phyloP scores from a whole-genome alignment of 257 asterid genomes.

The Verbascum thapsus region DNA sequence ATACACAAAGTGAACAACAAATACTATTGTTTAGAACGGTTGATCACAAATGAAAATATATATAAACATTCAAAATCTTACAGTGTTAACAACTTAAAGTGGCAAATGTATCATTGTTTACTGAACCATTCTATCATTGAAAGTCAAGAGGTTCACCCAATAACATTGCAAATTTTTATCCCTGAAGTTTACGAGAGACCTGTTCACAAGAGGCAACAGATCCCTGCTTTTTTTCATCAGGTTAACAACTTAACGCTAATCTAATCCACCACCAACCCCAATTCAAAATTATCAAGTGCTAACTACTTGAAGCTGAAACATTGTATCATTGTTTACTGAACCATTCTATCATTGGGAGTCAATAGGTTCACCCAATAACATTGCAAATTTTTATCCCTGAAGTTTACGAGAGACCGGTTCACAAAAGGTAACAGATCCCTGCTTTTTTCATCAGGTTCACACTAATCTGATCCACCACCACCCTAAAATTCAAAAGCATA shows the following conservation, averaged over 20 bases:
- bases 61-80: too few relatives aligned
- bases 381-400: constrained; percentile 59
- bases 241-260: constrained; percentile 4
- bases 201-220: too few relatives aligned
- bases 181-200: too few relatives aligned
- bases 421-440: constrained; percentile 60
- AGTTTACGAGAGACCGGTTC: constrained; percentile 56
- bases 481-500: too few relatives aligned
- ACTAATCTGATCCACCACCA: background rate
- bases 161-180: too few relatives aligned
- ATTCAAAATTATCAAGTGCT: background rate
- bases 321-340: constrained; percentile 64
- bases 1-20: too few relatives aligned
- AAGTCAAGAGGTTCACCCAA: too few relatives aligned
- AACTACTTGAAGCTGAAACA: background rate
- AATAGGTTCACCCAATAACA: constrained; percentile 74
- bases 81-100: too few relatives aligned
- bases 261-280: too few relatives aligned
- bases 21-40: too few relatives aligned
- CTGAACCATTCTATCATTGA: constrained; percentile 51
- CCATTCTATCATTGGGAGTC: constrained; percentile 44
- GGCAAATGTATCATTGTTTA: constrained; percentile 44
- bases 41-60: too few relatives aligned
- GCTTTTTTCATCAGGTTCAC: constrained; percentile 55
- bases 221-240: constrained; percentile 53